Evolutionary conservation across 345 rosid species (phyloP), one percentile per base, ranked within the genome.

Genomic region (Ceriops zippeliana): DNA sequence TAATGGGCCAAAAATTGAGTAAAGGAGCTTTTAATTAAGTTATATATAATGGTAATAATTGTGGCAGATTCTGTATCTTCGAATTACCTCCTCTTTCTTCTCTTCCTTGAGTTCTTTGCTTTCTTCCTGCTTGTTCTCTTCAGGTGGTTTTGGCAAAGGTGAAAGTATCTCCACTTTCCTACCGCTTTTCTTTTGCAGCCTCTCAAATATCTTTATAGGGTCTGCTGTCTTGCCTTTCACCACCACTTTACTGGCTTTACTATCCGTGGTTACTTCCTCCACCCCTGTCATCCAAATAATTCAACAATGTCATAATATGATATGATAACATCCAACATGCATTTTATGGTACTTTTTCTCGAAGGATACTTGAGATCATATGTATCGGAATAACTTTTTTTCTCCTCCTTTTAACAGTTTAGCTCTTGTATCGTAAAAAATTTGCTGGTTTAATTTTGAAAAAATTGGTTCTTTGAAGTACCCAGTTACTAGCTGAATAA

Each of bases 191-290:
- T 80, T 86, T 58, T 81, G 82, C 16, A 89, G 76, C 69, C 91
- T 84, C 76, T 89, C 85, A 32, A 78, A 81, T 13, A 89, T 83
- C 77, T 82, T 86, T 35, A 61, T 66, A 22, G 95, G 91, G 74
- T 89, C 83, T 65, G 87, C 91, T 42, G 73, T 56, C 75, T 89
- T 89, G 38, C 91, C 95, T 78, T 84, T 89, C 79, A 89, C 95
- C 81, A 89, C 88, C 73, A 89, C 91, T 74, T 80, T 86, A 51
- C 85, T 77, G 2, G 80, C 85, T 68, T 83, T 89, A 72, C 84
- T 83, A 69, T 89, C 89, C 56, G 86, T 71, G 28, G 35, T 75
- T 52, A 89, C 87, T 0, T 82, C 84, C 68, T 89, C 95, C 60
- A 89, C 89, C 52, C 95, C 95, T 89, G 77, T 42, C 47, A 42